phyloP scores from a whole-genome alignment of 257 asterid species.

The Rauvolfia tetraphylla region DNA sequence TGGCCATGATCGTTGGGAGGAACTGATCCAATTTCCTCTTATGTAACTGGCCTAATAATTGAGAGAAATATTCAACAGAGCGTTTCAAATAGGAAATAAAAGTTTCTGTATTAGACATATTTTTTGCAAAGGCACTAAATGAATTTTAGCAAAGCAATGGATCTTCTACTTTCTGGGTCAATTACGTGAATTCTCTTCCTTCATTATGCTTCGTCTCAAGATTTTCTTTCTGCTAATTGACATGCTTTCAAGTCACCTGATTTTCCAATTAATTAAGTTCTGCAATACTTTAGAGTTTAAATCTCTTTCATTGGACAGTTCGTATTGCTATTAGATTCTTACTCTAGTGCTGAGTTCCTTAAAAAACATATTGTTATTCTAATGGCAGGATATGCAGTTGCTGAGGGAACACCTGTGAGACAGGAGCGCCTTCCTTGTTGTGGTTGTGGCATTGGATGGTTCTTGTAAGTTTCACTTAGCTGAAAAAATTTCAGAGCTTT shows the following conservation, averaged over 20 bases:
- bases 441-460: conserved; percentile 84
- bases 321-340: background rate
- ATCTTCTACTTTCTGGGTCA: background rate
- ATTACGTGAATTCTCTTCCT: background rate
- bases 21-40: background rate
- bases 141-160: background rate
- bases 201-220: background rate
- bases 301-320: background rate
- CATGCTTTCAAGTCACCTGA: background rate
- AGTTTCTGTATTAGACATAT: background rate
- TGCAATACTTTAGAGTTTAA: background rate
- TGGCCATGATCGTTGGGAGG: background rate
- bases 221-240: background rate
- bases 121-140: background rate
- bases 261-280: background rate
- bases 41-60: background rate
- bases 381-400: conserved; percentile 58
- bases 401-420: conserved; percentile 64
- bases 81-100: background rate
- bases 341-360: background rate
- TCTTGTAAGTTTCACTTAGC: conserved; percentile 47
- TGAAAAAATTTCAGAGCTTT: background rate
- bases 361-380: no score
- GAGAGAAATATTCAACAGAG: background rate
- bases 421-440: conserved; percentile 75